Base-by-base conservation (phyloP, 495 filamentous ascomycete genomes). In the Niebla homalea region DNA sequence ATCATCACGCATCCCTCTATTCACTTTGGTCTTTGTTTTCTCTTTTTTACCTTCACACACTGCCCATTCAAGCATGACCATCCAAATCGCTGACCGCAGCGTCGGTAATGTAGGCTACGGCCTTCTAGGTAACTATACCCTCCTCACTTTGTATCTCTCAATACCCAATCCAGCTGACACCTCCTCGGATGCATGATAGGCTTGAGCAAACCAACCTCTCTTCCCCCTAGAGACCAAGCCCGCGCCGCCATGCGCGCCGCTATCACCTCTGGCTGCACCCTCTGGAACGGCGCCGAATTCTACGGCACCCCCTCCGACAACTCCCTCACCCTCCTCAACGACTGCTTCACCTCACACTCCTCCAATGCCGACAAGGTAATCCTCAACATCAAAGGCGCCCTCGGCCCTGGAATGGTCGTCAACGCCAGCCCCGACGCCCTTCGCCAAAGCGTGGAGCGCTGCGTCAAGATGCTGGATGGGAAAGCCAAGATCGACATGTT, bases 401-500 rank as follows among this genome's bases (percentile, higher is more conserved):
- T 69, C 21, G 64, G 70, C 52, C 56, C 59, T 10, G 56, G 60
- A 4, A 40, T 70, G n/a, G 29, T 18, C 0, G 65, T 74, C 14
- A 78, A 87, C 54, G 74, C 80, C 37, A 78, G 75, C 14, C 74
- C 78, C 41, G 74, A 74, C 53, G 73, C 74, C 50, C 70, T 84
- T 2, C 74, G 78, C 6, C 69, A 73, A 18, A 79, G 75, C 36
- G 69, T 93, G 44, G 84, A 92, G 40, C 73, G 78, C 51, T 75
- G 70, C 54, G 52, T 71, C 22, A 57, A 61, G 23, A 48, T 70
- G 22, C 60, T 90, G 46, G 70, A 79, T 32, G 84, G 82, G 6
- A 84, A 78, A 54, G 89, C 87, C 71, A 80, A 72, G 54, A 66
- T 94, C 46, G 85, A 93, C 63, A 75, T 89, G 46, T 94, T 88